Conservation (phyloP, 2,329 filamentous ascomycete genomes). For the Aureobasidium musti region DNA sequence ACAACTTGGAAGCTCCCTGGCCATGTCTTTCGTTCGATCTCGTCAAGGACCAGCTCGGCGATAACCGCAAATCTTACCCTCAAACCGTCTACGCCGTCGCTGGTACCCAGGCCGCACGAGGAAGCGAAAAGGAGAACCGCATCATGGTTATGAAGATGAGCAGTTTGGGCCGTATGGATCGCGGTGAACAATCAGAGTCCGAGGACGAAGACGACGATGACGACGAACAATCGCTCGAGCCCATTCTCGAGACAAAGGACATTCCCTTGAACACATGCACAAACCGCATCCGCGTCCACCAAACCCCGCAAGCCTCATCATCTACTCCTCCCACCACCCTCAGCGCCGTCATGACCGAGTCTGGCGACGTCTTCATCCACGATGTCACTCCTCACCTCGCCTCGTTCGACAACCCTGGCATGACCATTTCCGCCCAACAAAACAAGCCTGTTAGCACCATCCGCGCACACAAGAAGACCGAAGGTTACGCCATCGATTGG, state of each 20-base stretch:
- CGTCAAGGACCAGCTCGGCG: constrained; percentile 78
- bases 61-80: constrained; percentile 89
- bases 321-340: constrained; percentile 76
- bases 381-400: constrained; percentile 87
- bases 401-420: constrained; percentile 87
- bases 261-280: constrained; percentile 86
- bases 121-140: constrained; percentile 80
- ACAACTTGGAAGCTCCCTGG: constrained; percentile 92
- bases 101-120: constrained; percentile 84
- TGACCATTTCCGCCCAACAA: constrained; percentile 74
- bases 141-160: constrained; percentile 97
- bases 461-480: constrained; percentile 78
- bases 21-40: constrained; percentile 97
- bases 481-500: constrained; percentile 98
- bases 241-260: constrained; percentile 87
- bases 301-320: constrained; percentile 70
- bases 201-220: constrained; percentile 70
- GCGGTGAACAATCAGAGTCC: constrained; percentile 66
- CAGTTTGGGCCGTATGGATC: constrained; percentile 83
- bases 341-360: constrained; percentile 91
- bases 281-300: constrained; percentile 88
- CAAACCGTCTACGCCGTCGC: constrained; percentile 93
- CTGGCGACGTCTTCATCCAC: constrained; percentile 84
- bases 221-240: constrained; percentile 74
- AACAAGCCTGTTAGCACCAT: constrained; percentile 88